Evolutionary conservation across 495 filamentous ascomycete genomes (phyloP).

Genomic region (Daldinia caldariorum): DNA sequence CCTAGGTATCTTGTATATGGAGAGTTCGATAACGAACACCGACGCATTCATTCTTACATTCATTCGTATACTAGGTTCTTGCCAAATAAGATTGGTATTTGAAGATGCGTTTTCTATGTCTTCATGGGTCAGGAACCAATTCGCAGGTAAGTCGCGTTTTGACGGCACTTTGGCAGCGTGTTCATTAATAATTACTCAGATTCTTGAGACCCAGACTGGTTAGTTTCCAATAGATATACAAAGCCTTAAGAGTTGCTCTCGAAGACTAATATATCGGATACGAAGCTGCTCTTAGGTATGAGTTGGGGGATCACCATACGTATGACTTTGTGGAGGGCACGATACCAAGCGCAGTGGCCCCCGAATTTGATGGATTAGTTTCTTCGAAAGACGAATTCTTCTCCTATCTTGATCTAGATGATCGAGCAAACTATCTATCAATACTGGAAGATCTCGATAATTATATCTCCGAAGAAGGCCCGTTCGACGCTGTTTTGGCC

Average conservation of each 20-base stretch:
- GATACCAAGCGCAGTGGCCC: not conserved
- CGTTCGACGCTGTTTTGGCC: constrained; percentile 10
- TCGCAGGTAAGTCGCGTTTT: not conserved
- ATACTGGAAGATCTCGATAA: not conserved
- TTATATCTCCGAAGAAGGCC: constrained; percentile 2
- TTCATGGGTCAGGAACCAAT: not conserved
- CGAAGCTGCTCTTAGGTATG: constrained; percentile 1
- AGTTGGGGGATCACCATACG: constrained; percentile 6
- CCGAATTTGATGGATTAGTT: not conserved
- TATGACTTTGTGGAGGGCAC: constrained; percentile 18
- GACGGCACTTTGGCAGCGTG: not conserved
- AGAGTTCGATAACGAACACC: no score
- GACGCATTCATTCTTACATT: not conserved
- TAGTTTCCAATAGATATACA: not conserved
- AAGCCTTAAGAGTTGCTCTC: no score
- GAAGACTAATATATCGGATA: not conserved
- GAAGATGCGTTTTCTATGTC: not conserved
- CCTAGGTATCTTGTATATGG: no score
- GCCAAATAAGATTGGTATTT: not conserved
- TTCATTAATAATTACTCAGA: not conserved
- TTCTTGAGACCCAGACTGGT: not conserved
- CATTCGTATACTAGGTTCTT: not conserved
- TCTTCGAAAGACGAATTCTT: not conserved
- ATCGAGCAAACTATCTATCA: not conserved
- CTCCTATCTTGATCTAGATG: not conserved